Percentiles rank a stretch among this genome's conserved stretches.
Evolutionary conservation across 768 basidiomycete genomes (phyloP).

Genomic region (Lactarius psammicola): DNA sequence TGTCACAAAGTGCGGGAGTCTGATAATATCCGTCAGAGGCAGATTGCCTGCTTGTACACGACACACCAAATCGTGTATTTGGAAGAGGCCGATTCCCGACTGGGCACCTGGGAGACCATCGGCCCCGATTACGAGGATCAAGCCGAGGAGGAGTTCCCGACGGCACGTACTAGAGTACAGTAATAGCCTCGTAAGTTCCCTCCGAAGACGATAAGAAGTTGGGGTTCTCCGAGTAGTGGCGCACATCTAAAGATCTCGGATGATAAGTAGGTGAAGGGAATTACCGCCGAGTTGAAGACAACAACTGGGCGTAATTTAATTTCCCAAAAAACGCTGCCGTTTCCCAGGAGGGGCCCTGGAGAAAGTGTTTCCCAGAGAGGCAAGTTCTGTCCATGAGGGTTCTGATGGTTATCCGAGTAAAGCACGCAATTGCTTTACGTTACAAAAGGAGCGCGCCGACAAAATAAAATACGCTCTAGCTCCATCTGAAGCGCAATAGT

Average conservation of each 20-base stretch:
- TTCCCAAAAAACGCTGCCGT: conserved; percentile 14
- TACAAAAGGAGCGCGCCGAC: conserved; percentile 19
- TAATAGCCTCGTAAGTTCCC: conserved; percentile 26
- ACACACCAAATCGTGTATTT: neutral
- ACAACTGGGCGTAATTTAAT: conserved; percentile 17
- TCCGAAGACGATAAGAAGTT: conserved; percentile 25
- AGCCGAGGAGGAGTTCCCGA: conserved; percentile 5
- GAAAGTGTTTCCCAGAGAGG: conserved; percentile 22
- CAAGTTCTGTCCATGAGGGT: conserved; percentile 22
- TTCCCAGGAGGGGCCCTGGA: conserved; percentile 22
- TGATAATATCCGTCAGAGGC: neutral
- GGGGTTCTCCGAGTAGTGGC: conserved; percentile 24
- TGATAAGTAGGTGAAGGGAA: conserved; percentile 22
- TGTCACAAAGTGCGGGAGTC: neutral
- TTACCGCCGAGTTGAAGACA: conserved; percentile 12
- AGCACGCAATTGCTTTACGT: conserved; percentile 25
- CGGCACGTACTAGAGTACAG: conserved; percentile 20
- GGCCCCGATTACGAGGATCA: conserved; percentile 19
- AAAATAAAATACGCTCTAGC: conserved; percentile 24
- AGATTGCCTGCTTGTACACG: neutral
- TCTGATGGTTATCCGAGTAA: conserved; percentile 29
- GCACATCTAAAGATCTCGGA: conserved; percentile 21
- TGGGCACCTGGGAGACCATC: conserved; percentile 11
- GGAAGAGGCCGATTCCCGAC: conserved; percentile 2
- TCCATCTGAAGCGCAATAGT: conserved; percentile 24